Conservation (phyloP, 495 filamentous ascomycete genomes). For the Talaromyces proteolyticus region DNA sequence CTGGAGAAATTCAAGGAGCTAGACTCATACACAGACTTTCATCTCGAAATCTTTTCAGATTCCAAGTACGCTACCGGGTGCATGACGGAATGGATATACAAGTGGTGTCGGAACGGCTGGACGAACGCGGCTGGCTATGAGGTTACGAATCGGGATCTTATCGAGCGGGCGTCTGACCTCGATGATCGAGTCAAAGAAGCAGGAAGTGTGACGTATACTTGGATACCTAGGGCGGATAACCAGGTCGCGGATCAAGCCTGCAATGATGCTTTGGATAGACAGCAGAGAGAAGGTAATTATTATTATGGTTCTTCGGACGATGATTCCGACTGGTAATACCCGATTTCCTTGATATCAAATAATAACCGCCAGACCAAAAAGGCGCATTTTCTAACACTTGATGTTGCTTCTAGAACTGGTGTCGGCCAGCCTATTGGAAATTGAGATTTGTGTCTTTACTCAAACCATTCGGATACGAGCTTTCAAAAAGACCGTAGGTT, state of each 20-base stretch:
- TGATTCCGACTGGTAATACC: too few species aligned
- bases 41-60: slow-evolving; percentile 20
- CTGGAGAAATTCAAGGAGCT: slow-evolving; percentile 18
- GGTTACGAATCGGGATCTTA: neutral
- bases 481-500: too few species aligned
- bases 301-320: too few species aligned
- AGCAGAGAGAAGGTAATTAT: too few species aligned
- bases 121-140: neutral
- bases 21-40: slow-evolving; percentile 16
- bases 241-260: neutral
- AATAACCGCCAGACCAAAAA: too few species aligned
- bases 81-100: slow-evolving; percentile 1
- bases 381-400: too few species aligned
- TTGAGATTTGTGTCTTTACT: too few species aligned
- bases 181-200: slow-evolving; percentile 13
- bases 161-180: slow-evolving; percentile 18
- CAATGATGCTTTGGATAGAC: neutral
- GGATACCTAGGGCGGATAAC: neutral
- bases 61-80: neutral
- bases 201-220: slow-evolving; percentile 20
- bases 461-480: too few species aligned
- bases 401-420: too few species aligned
- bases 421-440: too few species aligned
- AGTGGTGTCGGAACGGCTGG: neutral
- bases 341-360: too few species aligned